phyloP scores from a whole-genome alignment of 2,329 filamentous ascomycete genomes.

The Macrophomina phaseolina region DNA sequence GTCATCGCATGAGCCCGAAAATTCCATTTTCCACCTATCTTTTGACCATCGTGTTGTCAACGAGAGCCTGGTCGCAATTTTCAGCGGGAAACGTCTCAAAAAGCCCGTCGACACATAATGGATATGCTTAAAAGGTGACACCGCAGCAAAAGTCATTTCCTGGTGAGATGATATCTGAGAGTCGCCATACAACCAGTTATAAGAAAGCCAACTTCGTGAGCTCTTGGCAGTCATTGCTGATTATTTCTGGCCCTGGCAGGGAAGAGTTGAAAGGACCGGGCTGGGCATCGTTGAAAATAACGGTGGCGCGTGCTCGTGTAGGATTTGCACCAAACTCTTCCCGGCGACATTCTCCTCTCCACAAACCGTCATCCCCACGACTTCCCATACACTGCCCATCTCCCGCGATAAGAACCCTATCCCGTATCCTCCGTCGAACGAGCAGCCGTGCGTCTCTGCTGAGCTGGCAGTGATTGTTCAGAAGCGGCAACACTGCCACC shows the following conservation, averaged over 20 bases:
- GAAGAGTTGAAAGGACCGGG: neutral
- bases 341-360: neutral
- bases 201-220: neutral
- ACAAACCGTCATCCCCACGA: neutral
- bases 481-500: neutral
- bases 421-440: neutral
- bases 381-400: neutral
- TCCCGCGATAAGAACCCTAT: neutral
- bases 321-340: neutral
- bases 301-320: neutral
- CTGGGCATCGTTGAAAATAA: constrained; percentile 8
- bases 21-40: too few relatives aligned
- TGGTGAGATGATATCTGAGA: too few relatives aligned
- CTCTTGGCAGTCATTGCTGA: neutral
- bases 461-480: neutral
- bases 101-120: too few relatives aligned
- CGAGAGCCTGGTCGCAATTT: too few relatives aligned
- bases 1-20: too few relatives aligned
- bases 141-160: too few relatives aligned
- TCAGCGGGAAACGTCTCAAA: too few relatives aligned
- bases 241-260: neutral
- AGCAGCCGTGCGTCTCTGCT: neutral
- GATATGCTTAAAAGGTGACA: too few relatives aligned
- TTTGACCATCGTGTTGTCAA: too few relatives aligned
- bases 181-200: too few relatives aligned